Evolutionary conservation across 768 basidiomycete species (phyloP), one percentile per base, ranked within the genome.

Genomic region (Phaeotremella fagi): DNA sequence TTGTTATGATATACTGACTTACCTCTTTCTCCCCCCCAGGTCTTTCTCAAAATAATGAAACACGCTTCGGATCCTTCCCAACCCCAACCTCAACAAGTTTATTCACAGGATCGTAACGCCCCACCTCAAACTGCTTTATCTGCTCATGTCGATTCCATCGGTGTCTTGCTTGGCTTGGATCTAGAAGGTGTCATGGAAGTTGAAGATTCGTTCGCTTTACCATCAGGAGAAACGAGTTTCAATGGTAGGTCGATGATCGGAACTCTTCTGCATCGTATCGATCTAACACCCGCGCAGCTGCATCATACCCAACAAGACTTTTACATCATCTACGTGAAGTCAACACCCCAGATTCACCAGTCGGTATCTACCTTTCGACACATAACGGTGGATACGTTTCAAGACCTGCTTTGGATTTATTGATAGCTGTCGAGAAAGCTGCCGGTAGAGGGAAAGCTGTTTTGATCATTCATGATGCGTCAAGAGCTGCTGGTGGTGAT

Each of bases 331-430:
- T 97, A 68, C 87, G 88, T 69, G 90, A 92, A 72, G 90, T 92
- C 50, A 86, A 88, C 66, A 83, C 85, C 31, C 90, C 92, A 66
- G 90, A 94, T 75, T 89, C 85, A 60, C 82, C 91, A 28, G 86
- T 95, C 50, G 92, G 92, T 33, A 90, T 94, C 75, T 97, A 97
- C 77, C 89, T 94, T 69, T 87, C 87, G 38, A 89, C 85, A 24
- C 83, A 84, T 7, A 80, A 69, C 44, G 71, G 64, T 18, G 64
- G 70, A 11, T 72, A 57, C 57, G 57, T 68, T 16, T 68, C 71
- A 15, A 56, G 62, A 29, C 52, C 60, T 4, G 54, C 70, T 1
- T 50, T 74, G 31, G 71, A 74, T 9, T 55, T 72, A 4, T 46
- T 74, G 47, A 45, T 52, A 5, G 60, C 63, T 3, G 68, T 74